Base-by-base conservation (phyloP, 257 asterid genomes). In the Lithospermum erythrorhizon region DNA sequence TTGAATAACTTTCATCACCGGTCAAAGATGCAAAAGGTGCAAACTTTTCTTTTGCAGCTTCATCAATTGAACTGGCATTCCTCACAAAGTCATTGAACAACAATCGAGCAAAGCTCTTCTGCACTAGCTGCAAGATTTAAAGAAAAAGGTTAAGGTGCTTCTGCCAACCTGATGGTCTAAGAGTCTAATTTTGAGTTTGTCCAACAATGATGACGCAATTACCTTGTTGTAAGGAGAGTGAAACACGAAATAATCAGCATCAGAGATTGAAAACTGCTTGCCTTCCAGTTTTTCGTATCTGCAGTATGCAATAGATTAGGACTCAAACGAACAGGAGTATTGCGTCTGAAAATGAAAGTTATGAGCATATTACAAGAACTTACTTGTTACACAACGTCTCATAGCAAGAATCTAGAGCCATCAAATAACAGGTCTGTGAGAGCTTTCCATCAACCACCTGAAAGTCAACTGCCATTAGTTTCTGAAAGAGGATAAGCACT, bases 201-300 rank as follows among this genome's bases (percentile, higher is more conserved):
- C 27, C 16, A 56, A 53, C 21, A n/a, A 18, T 20, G 24, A 22
- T 4, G 57, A 58, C 45, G 13, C 54, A 77, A 27, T 48, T 79
- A 93, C 98, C 97, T 93, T 93, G 89, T 93, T 93, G 67, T 93
- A 93, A 6, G 98, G 98, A 73, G 98, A 93, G 78, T 93, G 98
- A 72, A 93, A 93, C 10, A 89, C 96, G 62, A 84, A 76, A 73
- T 89, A 89, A 52, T 79, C 89, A n/a, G 90, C 95, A 74, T 93
- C 95, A 11, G 61, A 21, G 21, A 89, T 72, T 3, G 99, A 93
- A 70, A 93, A 93, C 72, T 78, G 75, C 70, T 86, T 86, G 71
- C 99, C 94, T 80, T 86, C 91, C 49, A 70, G 55, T 68, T 89
- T 93, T 76, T 89, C 89, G 58, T 75, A 86, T 81, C 98, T 91